Base-by-base conservation (phyloP, 371 early-diverging fungal species). In the Capniomyces stellatus region DNA sequence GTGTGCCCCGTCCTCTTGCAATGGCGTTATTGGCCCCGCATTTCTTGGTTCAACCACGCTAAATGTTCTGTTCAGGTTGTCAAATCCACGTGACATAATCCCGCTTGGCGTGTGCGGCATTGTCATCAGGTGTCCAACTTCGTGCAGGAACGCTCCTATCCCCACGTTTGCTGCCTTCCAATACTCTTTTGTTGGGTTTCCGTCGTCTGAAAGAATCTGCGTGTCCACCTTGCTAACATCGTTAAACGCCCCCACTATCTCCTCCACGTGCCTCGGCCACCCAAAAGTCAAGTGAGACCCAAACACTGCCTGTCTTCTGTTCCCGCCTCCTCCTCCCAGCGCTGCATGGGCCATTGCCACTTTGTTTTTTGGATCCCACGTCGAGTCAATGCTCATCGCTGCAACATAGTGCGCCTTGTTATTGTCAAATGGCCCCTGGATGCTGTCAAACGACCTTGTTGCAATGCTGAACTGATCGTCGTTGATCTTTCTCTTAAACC, bases 101-200 rank as follows among this genome's bases (percentile, higher is more conserved):
- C 82, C 81, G 3, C 64, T 57, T 3, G 74, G 70, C 0, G 82
- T 71, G 62, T 82, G 83, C 0, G 66, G 62, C 18, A 77, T 61
- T 13, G 78, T 75, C 52, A 73, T 57, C 25, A 73, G 46, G 51
- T 82, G 82, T 4, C 83, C 82, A 19, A 75, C 72, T 62, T 82
- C 83, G 62, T 82, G 82, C 55, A 82, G 54, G 65, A 77, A 75
- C 13, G 79, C 77, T n/a, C 81, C 80, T 66, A 81, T 77, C 13
- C 83, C 82, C 49, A 82, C 73, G 57, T 78, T 78, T 23, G 68
- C 61, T 0, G 77, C 71, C 23, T 64, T 67, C 74, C 73, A 77
- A 64, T 71, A 72, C 54, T 73, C 62, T 35, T 75, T 75, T 28
- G 67, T 71, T 46, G 77, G 79, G 29, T 72, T 69, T 19, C 69